phyloP scores from a whole-genome alignment of 768 basidiomycete genomes.

The Myochromella boudieri region DNA sequence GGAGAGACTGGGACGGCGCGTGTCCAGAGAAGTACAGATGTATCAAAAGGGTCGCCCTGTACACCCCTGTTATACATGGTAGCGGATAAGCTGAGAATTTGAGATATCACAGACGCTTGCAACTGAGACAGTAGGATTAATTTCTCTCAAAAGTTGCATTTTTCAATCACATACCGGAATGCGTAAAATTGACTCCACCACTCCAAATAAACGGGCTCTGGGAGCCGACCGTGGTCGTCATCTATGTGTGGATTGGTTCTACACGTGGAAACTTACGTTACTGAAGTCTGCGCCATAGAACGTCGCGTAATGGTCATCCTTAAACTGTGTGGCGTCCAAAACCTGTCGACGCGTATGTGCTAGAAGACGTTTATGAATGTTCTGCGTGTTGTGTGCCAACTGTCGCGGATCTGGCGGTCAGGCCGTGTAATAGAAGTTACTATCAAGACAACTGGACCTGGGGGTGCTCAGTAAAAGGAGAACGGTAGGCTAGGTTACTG shows the following conservation, averaged over 20 bases:
- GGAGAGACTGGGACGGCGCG: constrained; percentile 42
- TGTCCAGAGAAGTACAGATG: constrained; percentile 58
- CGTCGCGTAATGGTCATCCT: constrained; percentile 12
- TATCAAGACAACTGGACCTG: constrained; percentile 32
- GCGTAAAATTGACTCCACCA: constrained; percentile 7
- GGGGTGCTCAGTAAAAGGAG: constrained; percentile 35
- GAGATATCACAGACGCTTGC: constrained; percentile 39
- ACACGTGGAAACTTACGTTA: neutral
- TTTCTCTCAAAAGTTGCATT: neutral
- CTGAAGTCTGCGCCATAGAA: constrained; percentile 11
- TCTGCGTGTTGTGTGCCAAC: constrained; percentile 3
- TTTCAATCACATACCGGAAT: constrained; percentile 27
- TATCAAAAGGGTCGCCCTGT: constrained; percentile 55
- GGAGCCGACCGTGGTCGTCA: neutral
- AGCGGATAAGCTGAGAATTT: neutral
- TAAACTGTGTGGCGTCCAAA: constrained; percentile 6
- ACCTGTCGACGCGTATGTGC: constrained; percentile 6
- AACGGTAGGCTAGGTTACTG: constrained; percentile 40
- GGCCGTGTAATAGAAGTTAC: constrained; percentile 49
- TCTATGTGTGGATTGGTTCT: neutral
- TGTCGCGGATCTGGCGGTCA: constrained; percentile 43
- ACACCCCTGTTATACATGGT: neutral
- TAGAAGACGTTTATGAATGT: neutral
- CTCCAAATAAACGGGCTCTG: constrained; percentile 5
- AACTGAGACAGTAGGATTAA: constrained; percentile 25